Evolutionary conservation across 1,284 basidiomycete genomes (phyloP), one percentile per base, ranked within the genome.

Genomic region (Boletus mariae): DNA sequence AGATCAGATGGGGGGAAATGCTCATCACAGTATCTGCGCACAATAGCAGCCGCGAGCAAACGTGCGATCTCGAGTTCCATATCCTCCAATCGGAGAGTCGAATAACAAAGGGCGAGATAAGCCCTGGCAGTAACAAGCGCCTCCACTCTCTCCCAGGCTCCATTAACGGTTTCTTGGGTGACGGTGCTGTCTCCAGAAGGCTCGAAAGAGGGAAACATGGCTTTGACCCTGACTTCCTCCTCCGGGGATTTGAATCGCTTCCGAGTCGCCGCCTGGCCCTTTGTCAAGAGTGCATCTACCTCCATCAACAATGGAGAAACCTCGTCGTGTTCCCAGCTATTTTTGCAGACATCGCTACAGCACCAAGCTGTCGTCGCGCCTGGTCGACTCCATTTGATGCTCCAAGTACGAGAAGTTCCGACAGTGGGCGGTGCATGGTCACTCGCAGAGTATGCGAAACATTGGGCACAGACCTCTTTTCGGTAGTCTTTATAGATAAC

Each of bases 391-490:
- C 66, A 66, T 52, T 68, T 73, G 57, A 79, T 62, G 43, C 61
- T 73, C 80, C 80, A 81, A 10, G 73, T 60, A 17, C 69, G 66
- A 37, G 60, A 62, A 20, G 54, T 25, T 35, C 49, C 48, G 34
- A 64, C 57, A n/a, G 41, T 51, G 11, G 40, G 50, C 11, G 53
- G 51, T 0, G 51, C 57, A 20, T 59, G 20, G 41, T 67, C 66
- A 67, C 80, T 81, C 53, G 78, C 77, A 32, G 82, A 74, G 59
- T 85, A 84, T 37, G 75, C 72, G 63, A 83, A 85, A 64, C 84
- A 87, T 60, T 78, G 71, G 11, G 76, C 78, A 58, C 84, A 87
- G 48, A 84, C 81, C 64, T 84, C 83, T 62, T 80, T 83, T 45
- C 81, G 74, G 58, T 84, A 85, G 55, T 75, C 75, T 54, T 71